A percentile compares a stretch with the other conserved stretches of the same genome.
Conservation (phyloP, 1,139 yeast species). For the Geotrichum reessii region DNA sequence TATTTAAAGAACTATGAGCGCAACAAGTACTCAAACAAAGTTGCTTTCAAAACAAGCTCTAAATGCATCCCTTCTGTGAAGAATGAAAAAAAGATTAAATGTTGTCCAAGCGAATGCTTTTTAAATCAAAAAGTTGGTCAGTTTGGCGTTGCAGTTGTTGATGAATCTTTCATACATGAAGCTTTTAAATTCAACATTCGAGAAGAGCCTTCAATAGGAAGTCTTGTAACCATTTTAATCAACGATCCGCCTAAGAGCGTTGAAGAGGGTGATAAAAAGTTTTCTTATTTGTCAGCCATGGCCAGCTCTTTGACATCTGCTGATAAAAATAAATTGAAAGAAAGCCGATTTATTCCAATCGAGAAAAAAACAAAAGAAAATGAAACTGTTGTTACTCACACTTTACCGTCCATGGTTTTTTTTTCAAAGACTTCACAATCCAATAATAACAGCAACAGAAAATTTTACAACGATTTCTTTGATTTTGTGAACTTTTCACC, state of each 20-base stretch:
- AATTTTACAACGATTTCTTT: conserved; percentile 31
- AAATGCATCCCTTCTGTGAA: conserved; percentile 28
- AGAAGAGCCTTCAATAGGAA: conserved; percentile 28
- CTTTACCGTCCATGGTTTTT: conserved; percentile 28
- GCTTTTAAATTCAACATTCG: conserved; percentile 35
- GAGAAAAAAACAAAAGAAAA: background rate
- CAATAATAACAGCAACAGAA: conserved; percentile 15
- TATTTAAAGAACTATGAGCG: conserved; percentile 16
- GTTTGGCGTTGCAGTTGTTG: conserved; percentile 35
- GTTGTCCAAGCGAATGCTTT: conserved; percentile 31
- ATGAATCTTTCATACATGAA: conserved; percentile 24
- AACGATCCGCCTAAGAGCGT: conserved; percentile 27
- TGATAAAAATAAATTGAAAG: conserved; percentile 24
- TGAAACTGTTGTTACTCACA: conserved; percentile 2
- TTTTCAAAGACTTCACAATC: conserved; percentile 19
- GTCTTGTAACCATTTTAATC: conserved; percentile 25
- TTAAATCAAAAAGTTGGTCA: conserved; percentile 24
- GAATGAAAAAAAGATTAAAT: conserved; percentile 19
- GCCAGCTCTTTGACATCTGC: conserved; percentile 23
- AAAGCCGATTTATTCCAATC: conserved; percentile 32
- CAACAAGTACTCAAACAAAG: conserved; percentile 25
- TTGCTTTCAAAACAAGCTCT: conserved; percentile 17
- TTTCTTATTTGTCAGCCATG: conserved; percentile 32
- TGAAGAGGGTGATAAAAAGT: conserved; percentile 27
- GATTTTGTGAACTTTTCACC: conserved; percentile 29